phyloP scores from a whole-genome alignment of 345 rosid genomes.

The Salix suchowensis region DNA sequence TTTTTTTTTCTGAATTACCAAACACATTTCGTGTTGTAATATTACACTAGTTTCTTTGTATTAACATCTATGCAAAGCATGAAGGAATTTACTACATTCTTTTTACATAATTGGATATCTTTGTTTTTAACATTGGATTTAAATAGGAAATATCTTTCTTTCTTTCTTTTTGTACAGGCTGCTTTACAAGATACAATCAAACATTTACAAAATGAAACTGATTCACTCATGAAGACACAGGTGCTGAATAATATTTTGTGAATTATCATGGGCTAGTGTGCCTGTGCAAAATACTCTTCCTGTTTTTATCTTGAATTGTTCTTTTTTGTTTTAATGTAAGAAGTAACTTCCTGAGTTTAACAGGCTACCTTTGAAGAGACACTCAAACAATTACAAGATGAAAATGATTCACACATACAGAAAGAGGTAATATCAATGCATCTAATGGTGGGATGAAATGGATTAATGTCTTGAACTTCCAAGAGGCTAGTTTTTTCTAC shows the following conservation, averaged over 20 bases:
- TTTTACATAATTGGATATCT: background rate
- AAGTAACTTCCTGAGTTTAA: background rate
- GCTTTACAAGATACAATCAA: background rate
- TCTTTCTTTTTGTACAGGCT: background rate
- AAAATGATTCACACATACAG: conserved; percentile 41
- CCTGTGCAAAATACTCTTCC: background rate
- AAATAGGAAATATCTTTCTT: background rate
- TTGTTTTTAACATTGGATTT: background rate
- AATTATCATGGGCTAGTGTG: background rate
- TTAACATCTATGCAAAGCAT: background rate
- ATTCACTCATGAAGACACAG: background rate
- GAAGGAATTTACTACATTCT: background rate
- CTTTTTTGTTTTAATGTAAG: too few species aligned
- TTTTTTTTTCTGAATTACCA: background rate
- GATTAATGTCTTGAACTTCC: background rate
- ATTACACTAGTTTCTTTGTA: background rate
- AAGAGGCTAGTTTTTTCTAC: background rate
- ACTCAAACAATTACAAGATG: conserved; percentile 36
- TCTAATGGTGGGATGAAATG: background rate
- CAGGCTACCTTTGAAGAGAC: conserved; percentile 53
- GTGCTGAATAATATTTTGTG: background rate
- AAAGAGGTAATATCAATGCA: conserved; percentile 40
- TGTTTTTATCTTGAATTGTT: too few species aligned
- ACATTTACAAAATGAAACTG: background rate
- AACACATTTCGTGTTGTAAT: background rate